Percentiles rank a stretch among this genome's conserved stretches.
Evolutionary conservation across 257 asterid species (phyloP).

Genomic region (Buddleja alternifolia): DNA sequence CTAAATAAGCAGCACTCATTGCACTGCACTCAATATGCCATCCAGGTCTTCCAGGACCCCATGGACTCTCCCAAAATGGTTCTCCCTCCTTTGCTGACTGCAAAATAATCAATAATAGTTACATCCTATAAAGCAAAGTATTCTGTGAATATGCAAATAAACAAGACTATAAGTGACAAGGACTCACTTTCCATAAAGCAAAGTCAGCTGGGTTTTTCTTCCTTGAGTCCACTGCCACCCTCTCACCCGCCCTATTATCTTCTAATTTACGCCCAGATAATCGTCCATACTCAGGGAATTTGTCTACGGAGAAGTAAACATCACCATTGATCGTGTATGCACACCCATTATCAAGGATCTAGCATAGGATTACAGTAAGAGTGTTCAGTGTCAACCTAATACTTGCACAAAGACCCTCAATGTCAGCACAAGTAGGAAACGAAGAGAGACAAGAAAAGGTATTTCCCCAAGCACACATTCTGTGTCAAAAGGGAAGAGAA

Average conservation of each 20-base stretch:
- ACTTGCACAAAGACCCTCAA: background rate
- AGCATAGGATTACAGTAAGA: conserved; percentile 33
- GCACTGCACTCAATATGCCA: conserved; percentile 99
- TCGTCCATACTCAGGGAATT: conserved; percentile 81
- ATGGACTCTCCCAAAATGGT: conserved; percentile 97
- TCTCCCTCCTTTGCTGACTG: conserved; percentile 99
- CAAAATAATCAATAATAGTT: conserved; percentile 26
- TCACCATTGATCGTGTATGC: conserved; percentile 81
- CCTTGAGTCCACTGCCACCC: conserved; percentile 91
- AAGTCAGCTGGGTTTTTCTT: conserved; percentile 95
- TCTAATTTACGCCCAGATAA: conserved; percentile 90
- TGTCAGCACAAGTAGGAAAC: background rate
- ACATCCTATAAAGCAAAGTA: background rate
- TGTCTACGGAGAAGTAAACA: conserved; percentile 92
- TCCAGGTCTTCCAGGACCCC: conserved; percentile 99
- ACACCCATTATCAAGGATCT: conserved; percentile 82
- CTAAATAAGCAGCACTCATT: conserved; percentile 92
- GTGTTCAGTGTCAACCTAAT: conserved; percentile 26
- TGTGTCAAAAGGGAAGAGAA: conserved; percentile 1
- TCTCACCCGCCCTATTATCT: conserved; percentile 95
- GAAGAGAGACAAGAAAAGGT: background rate
- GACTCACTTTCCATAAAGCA: conserved; percentile 93
- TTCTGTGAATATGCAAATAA: conserved; percentile 3
- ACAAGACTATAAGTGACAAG: conserved; percentile 9
- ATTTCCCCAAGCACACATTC: conserved; percentile 9